phyloP scores from a whole-genome alignment of 768 basidiomycete species.

The Cantharellus anzutake region DNA sequence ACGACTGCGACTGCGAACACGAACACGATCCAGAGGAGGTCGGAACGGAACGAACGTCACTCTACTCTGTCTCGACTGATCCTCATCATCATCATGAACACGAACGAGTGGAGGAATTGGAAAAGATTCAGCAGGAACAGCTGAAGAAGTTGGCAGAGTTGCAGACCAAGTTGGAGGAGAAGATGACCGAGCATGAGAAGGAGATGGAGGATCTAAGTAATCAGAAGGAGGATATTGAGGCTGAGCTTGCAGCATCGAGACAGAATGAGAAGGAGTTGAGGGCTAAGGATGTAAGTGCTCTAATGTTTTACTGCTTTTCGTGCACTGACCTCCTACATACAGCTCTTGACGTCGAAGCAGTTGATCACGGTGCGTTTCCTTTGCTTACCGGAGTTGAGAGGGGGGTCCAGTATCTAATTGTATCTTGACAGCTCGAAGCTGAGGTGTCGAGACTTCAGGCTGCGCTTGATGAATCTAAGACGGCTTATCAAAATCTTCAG shows the following conservation, averaged over 20 bases:
- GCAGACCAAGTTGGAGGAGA: conserved; percentile 45
- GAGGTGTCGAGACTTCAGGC: conserved; percentile 63
- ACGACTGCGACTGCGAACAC: background rate
- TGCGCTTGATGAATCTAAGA: conserved; percentile 49
- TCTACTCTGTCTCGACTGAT: too few species aligned
- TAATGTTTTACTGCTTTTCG: background rate
- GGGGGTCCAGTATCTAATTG: too few species aligned
- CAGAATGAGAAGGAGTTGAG: conserved; percentile 87
- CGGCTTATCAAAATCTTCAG: conserved; percentile 57
- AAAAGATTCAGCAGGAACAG: conserved; percentile 57
- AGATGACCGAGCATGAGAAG: conserved; percentile 55
- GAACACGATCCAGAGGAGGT: background rate
- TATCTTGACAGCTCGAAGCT: conserved; percentile 26
- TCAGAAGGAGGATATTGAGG: conserved; percentile 55
- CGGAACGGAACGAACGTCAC: background rate
- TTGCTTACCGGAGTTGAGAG: too few species aligned
- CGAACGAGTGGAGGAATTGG: conserved; percentile 37
- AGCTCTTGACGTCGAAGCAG: background rate
- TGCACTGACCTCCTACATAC: background rate
- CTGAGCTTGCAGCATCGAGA: conserved; percentile 61
- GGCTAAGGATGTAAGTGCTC: conserved; percentile 47
- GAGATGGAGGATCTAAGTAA: conserved; percentile 66
- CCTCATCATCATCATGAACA: background rate
- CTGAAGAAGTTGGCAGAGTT: conserved; percentile 54
- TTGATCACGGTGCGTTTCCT: conserved; percentile 6